Percentiles rank a stretch among this genome's conserved stretches.
Evolutionary conservation across 306 rosid species (phyloP).

Genomic region (Morella rubra): DNA sequence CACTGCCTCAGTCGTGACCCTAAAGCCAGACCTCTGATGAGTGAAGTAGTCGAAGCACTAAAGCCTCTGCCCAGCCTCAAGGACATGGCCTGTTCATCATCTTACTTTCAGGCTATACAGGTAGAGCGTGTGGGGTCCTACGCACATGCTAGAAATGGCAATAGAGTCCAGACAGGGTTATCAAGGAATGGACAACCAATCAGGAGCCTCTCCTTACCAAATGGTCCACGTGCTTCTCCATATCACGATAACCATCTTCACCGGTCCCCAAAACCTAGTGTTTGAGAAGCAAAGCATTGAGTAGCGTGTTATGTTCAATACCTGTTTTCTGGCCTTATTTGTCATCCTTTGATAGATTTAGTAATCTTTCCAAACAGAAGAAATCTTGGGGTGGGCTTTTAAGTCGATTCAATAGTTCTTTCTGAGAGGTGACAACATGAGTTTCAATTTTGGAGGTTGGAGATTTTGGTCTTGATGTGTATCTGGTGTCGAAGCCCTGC

Average conservation of each 20-base stretch:
- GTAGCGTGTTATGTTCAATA: not conserved
- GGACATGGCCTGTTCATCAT: slow-evolving; percentile 29
- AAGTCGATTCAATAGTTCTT: not conserved
- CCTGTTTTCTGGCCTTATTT: not conserved
- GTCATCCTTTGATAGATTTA: not conserved
- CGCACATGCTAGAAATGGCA: slow-evolving; percentile 19
- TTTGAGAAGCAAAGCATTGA: not conserved
- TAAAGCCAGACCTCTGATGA: slow-evolving; percentile 59
- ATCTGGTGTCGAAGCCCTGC: not conserved
- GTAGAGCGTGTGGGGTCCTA: slow-evolving; percentile 23
- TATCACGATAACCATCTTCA: slow-evolving; percentile 21
- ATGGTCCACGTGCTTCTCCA: slow-evolving; percentile 31
- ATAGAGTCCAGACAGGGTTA: slow-evolving; percentile 5
- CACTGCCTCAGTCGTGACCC: slow-evolving; percentile 41
- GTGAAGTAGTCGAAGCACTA: slow-evolving; percentile 46
- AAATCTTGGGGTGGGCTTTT: not conserved
- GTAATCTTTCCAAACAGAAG: not conserved
- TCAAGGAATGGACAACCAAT: slow-evolving; percentile 29
- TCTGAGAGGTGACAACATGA: not conserved
- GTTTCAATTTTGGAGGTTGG: not conserved
- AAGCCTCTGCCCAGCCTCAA: slow-evolving; percentile 25
- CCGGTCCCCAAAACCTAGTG: slow-evolving; percentile 28
- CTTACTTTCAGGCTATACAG: slow-evolving; percentile 29
- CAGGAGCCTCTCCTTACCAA: slow-evolving; percentile 39
- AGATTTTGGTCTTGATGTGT: not conserved